Evolutionary conservation across 306 rosid genomes (phyloP), one percentile per base, ranked within the genome.

Genomic region (Glycine tomentella): DNA sequence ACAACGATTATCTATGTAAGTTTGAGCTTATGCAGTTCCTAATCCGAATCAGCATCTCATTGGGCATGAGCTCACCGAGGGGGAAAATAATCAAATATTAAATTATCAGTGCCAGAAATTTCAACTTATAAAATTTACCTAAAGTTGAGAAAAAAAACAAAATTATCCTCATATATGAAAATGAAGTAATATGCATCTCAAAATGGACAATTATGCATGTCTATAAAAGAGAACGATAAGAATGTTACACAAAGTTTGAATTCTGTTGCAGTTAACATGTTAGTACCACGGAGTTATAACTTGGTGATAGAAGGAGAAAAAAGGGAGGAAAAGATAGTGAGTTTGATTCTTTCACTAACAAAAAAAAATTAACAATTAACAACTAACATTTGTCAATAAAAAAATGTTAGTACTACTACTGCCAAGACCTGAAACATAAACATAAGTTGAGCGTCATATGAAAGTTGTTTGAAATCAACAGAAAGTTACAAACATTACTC

Each of bases 11-110:
- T 48, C 75, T 33, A 51, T 51, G 62, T 33, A 33, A n/a, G 49
- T 15, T 72, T 34, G 63, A 72, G 63, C 33, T 51, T 51, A 72
- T 71, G 62, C 56, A 50, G 33, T 31, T 71, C 40, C 13, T 33
- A 51, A 50, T 33, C 9, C 13, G 48, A 4, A 71, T 31, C 61
- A 31, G 48, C 38, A 38, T 33, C 61, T 33, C 13, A 3, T 38
- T 31, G 34, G 34, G 48, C 49, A 4, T 33, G 34, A 72, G 46
- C 61, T 51, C 76, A 13, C 34, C 16, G 44, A 50, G 9, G 17
- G 42, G 0, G 5, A 74, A 16, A 57, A 44, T 5, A 15, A 67
- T 67, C 53, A 42, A 13, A 68, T 44, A 45, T 67, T 6, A n/a
- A 69, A 69, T 46, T 45, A 68, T 4, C 9, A 68, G 11, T 69